Evolutionary conservation across 129 eudicot genomes (phyloP).

Genomic region (Gnaphalium uliginosum): DNA sequence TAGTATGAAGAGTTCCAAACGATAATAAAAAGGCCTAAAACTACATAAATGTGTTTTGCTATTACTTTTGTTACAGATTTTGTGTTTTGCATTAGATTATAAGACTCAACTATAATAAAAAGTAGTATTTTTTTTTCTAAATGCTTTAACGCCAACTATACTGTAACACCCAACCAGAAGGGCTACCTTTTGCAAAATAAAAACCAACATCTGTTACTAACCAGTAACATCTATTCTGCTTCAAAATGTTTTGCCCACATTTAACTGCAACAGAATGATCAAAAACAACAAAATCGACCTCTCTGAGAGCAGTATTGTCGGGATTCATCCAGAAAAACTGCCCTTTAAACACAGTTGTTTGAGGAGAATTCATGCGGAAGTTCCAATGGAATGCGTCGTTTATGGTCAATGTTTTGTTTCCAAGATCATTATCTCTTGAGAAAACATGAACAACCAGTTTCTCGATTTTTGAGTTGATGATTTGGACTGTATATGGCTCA

Average conservation of each 20-base stretch:
- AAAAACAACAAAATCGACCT: conserved; percentile 24
- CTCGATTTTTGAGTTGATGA: background rate
- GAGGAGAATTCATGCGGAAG: conserved; percentile 1
- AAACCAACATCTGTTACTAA: conserved; percentile 4
- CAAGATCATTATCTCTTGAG: conserved; percentile 16
- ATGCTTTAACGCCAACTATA: background rate
- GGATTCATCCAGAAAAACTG: conserved; percentile 27
- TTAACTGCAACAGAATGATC: conserved; percentile 2
- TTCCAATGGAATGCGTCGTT: conserved; percentile 1
- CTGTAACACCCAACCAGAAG: background rate
- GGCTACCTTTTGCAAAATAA: conserved; percentile 24
- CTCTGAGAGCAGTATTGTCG: background rate
- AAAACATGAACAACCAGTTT: conserved; percentile 12
- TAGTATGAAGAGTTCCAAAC: too few relatives aligned
- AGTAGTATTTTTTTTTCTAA: too few relatives aligned
- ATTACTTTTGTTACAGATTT: too few relatives aligned
- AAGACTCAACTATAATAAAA: too few relatives aligned
- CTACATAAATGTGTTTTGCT: too few relatives aligned
- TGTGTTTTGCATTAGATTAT: too few relatives aligned
- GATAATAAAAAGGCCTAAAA: too few relatives aligned
- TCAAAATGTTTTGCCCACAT: background rate
- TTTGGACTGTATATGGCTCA: background rate
- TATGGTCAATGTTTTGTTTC: conserved; percentile 9
- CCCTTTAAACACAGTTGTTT: background rate
- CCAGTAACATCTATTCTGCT: conserved; percentile 17